phyloP scores from a whole-genome alignment of 2,329 filamentous ascomycete species.

The Metarhizium rileyi region DNA sequence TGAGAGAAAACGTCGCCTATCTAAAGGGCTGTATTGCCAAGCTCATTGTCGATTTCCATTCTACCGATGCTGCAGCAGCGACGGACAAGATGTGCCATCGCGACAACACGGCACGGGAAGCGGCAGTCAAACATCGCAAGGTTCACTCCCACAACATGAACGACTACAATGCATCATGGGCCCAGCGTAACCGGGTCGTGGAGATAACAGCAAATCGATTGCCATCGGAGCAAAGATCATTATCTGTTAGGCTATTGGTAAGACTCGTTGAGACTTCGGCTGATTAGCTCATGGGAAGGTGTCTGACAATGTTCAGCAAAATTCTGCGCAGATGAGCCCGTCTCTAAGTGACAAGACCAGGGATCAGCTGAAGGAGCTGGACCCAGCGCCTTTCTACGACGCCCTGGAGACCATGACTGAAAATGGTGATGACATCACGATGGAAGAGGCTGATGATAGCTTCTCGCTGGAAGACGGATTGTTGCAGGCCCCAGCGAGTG shows the following conservation, averaged over 20 bases:
- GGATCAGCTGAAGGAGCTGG: background rate
- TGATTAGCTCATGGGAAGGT: background rate
- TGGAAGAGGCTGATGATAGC: background rate
- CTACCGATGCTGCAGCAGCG: background rate
- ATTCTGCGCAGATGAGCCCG: background rate
- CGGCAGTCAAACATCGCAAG: background rate
- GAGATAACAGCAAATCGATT: background rate
- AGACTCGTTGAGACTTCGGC: background rate
- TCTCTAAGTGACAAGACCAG: background rate
- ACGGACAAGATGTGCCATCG: background rate
- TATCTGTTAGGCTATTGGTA: background rate
- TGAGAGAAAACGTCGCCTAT: conserved; percentile 1
- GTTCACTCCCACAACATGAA: background rate
- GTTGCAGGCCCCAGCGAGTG: background rate
- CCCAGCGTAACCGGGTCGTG: background rate
- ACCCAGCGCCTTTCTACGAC: background rate
- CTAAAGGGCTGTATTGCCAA: conserved; percentile 10
- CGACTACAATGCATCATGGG: background rate
- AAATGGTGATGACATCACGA: background rate
- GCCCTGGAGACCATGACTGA: background rate
- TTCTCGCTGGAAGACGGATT: background rate
- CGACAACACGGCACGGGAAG: background rate
- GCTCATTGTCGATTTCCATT: conserved; percentile 4
- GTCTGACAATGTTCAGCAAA: background rate
- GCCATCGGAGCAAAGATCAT: background rate